Base-by-base conservation (phyloP, 2,329 filamentous ascomycete species). In the Chaetothyriales sp. region DNA sequence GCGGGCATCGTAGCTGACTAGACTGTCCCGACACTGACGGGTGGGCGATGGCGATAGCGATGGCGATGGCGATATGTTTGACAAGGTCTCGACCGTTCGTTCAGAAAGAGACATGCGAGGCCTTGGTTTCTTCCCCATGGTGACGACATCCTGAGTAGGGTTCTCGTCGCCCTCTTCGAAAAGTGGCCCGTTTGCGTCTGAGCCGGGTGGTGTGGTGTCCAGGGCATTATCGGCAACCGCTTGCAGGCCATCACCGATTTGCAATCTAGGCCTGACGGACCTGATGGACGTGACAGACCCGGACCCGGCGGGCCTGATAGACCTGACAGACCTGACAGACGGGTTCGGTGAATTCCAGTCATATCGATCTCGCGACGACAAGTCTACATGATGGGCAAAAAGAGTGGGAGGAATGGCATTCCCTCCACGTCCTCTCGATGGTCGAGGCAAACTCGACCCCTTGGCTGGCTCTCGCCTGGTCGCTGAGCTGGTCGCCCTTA, bases 31-130 rank as follows among this genome's bases (percentile, higher is more conserved):
- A 50, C 53, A 47, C 18, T 81, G 79, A 53, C 80, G 79, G 49
- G 75, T 78, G 46, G 85, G 67, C 0, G 78, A 79, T 4, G 89
- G 89, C 0, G 89, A 92, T 0, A 85, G 67, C 0, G 78, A 79
- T 4, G 89, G 89, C 0, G 89, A 92, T 0, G 86, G 81, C 0
- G 89, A 86, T 28, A 95, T 72, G 46, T 81, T 78, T 2, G 88
- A 77, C 5, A 95, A 71, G 0, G 87, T 94, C 65, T 94, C 87
- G 44, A 94, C 82, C 0, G 89, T 94, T 53, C 90, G 76, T 61
- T 95, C 89, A 0, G 85, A 81, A 3, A 95, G 73, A 0, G 86
- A 89, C 13, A 70, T 71, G 10, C 73, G 64, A 4, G 69, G 61
- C 58, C 49, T 53, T 3, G 54, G 55, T 49, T 54, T 60, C 22